These are phyloP conservation scores for Heliosperma pusillum DNA, from an alignment of 148 eudicot genomes.

Conservation along the genomic window DNA sequence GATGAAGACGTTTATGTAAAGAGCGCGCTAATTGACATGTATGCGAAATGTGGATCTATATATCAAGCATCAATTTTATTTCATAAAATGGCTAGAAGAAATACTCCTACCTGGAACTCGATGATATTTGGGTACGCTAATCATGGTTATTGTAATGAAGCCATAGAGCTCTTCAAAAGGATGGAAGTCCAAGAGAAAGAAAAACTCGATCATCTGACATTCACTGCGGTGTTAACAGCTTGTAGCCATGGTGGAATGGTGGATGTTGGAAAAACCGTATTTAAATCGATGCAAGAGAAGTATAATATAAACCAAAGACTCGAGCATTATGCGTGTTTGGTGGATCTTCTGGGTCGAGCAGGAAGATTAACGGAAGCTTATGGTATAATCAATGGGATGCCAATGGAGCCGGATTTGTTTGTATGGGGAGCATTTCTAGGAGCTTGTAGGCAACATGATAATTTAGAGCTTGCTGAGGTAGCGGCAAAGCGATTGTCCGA, in stretches of 20 bases:
- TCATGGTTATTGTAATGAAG: slow-evolving; percentile 62
- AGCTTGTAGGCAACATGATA: slow-evolving; percentile 60
- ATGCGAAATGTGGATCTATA: slow-evolving; percentile 71
- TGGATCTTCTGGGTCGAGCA: slow-evolving; percentile 67
- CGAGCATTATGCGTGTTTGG: slow-evolving; percentile 89
- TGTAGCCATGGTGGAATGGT: slow-evolving; percentile 67
- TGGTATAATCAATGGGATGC: slow-evolving; percentile 51
- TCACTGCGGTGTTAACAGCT: slow-evolving; percentile 79
- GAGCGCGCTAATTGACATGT: slow-evolving; percentile 81
- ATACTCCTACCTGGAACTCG: slow-evolving; percentile 82
- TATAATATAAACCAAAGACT: slow-evolving; percentile 49
- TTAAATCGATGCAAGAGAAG: slow-evolving; percentile 50
- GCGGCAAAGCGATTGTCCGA: slow-evolving; percentile 55
- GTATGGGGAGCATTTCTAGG: slow-evolving; percentile 88
- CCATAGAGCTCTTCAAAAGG: slow-evolving; percentile 52
- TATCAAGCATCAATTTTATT: slow-evolving; percentile 57
- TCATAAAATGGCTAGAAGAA: slow-evolving; percentile 41
- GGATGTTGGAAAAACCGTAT: slow-evolving; percentile 53
- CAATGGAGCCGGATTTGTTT: slow-evolving; percentile 54
- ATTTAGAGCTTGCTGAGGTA: slow-evolving; percentile 58
- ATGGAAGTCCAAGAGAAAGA: slow-evolving; percentile 44
- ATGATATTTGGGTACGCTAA: slow-evolving; percentile 90
- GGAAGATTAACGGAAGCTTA: slow-evolving; percentile 65
- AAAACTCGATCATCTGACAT: slow-evolving; percentile 63
- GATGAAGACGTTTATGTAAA: slow-evolving; percentile 57